phyloP scores from a whole-genome alignment of 208 protist species.

The Crithidia bombi region DNA sequence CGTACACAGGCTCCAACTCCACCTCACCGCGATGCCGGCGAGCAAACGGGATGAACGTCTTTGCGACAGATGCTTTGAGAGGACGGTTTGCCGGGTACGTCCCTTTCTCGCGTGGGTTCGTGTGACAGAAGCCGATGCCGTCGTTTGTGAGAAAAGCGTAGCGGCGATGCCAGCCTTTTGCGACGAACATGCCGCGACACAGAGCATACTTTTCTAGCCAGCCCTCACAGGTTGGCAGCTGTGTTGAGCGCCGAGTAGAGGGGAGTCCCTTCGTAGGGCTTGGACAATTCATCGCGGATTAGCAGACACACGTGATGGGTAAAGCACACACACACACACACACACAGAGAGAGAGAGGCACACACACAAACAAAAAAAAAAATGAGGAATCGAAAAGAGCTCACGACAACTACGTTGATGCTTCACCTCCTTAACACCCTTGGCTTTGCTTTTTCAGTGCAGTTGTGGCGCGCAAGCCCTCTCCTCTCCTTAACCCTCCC shows the following conservation, averaged over 20 bases:
- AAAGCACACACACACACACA: conserved; percentile 12
- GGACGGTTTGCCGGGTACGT: background rate
- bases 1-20: conserved; percentile 53
- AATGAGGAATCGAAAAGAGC: background rate
- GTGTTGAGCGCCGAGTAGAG: background rate
- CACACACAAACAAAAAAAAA: conserved; percentile 11
- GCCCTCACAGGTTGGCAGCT: conserved; percentile 50
- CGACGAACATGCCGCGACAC: conserved; percentile 45
- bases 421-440: too few species aligned
- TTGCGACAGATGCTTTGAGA: conserved; percentile 18
- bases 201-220: conserved; percentile 74
- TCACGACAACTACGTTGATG: too few species aligned
- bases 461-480: too few species aligned
- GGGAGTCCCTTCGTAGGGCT: background rate
- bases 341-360: conserved; percentile 15
- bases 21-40: conserved; percentile 19
- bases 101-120: conserved; percentile 32
- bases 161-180: conserved; percentile 51
- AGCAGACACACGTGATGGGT: background rate
- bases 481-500: too few species aligned
- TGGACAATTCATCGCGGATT: conserved; percentile 1
- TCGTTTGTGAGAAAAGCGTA: conserved; percentile 53
- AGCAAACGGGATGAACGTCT: conserved; percentile 54
- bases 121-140: conserved; percentile 52
- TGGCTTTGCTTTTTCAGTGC: background rate